These are phyloP conservation scores for Tothia fuscella DNA, from an alignment of 2,329 filamentous ascomycete species.

Conservation along the genomic window DNA sequence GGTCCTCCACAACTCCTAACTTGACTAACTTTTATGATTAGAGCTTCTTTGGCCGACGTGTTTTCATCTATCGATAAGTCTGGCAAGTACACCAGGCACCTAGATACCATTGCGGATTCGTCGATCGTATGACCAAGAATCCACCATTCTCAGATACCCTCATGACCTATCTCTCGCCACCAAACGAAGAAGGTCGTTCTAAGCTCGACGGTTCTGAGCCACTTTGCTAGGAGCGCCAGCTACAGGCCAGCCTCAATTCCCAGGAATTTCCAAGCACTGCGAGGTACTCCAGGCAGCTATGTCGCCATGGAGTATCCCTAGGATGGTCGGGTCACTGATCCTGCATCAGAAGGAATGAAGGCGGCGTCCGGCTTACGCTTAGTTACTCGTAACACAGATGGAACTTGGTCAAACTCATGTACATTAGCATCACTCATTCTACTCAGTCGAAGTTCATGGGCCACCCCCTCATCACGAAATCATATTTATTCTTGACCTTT, in stretches of 20 bases:
- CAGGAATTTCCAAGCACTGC: constrained; percentile 50
- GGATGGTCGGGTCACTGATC: constrained; percentile 37
- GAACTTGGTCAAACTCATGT: too few species aligned
- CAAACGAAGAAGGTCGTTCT: constrained; percentile 26
- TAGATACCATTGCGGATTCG: constrained; percentile 66
- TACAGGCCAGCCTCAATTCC: constrained; percentile 42
- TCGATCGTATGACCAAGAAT: constrained; percentile 37
- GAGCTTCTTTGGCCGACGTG: constrained; percentile 77
- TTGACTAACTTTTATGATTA: too few species aligned
- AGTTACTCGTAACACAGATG: too few species aligned
- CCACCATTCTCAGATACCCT: constrained; percentile 29
- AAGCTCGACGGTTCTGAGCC: constrained; percentile 39
- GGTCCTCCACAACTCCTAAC: too few species aligned
- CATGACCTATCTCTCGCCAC: constrained; percentile 40
- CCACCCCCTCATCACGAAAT: too few species aligned
- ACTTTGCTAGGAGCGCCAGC: constrained; percentile 55
- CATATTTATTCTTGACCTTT: too few species aligned
- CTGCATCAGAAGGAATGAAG: too few species aligned
- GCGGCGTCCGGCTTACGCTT: too few species aligned
- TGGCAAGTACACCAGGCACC: constrained; percentile 59
- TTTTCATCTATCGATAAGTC: constrained; percentile 58
- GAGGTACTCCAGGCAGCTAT: constrained; percentile 36
- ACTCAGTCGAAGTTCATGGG: too few species aligned
- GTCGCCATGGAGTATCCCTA: constrained; percentile 39
- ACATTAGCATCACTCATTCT: too few species aligned